Evolutionary conservation across 495 filamentous ascomycete species (phyloP), one percentile per base, ranked within the genome.

Genomic region (Tuber magnatum): DNA sequence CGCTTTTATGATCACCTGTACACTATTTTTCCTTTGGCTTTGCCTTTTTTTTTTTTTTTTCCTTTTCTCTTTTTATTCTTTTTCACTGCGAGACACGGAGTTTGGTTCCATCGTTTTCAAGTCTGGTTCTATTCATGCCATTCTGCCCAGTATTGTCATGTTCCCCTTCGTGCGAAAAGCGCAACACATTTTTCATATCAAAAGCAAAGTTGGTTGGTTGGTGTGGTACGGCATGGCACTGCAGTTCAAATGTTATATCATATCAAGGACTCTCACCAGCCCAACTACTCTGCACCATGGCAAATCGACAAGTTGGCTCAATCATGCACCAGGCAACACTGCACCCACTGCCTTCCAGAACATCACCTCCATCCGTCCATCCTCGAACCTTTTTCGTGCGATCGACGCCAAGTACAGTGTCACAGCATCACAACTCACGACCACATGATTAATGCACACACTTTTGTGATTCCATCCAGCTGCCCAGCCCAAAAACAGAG

Each of bases 1-100:
- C 16, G 16, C 20, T 56, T 75, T 75, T 28, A 69, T 28, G 56
- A 69, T 75, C 32, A 40, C 42, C 51, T n/a, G 40, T 75, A 7
- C 51, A 41, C 40, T 40, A 41, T 75, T 40, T 35, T 68, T 61
- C 44, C 41, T 75, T 68, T 24, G 7, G 18, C 68, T 74, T 32
- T 41, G 32, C 10, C 1, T 56, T 48, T 75, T 28, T 3, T 40
- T 20, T 35, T 18, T 22, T 68, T 28, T n/a, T n/a, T n/a, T n/a
- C n/a, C n/a, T n/a, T n/a, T n/a, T n/a, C n/a, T n/a, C n/a, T n/a
- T n/a, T n/a, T n/a, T 48, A 5, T 18, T 46, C 46, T 20, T 69
- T 5, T 18, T 35, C 16, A 65, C 56, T 40, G 41, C 43, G 40
- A 20, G 43, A 70, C 72, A 41, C 68, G 40, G 39, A 75, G 68